These are phyloP conservation scores for Monosporascus sp. DNA, from an alignment of 2,329 filamentous ascomycete species.

Conservation along the genomic window DNA sequence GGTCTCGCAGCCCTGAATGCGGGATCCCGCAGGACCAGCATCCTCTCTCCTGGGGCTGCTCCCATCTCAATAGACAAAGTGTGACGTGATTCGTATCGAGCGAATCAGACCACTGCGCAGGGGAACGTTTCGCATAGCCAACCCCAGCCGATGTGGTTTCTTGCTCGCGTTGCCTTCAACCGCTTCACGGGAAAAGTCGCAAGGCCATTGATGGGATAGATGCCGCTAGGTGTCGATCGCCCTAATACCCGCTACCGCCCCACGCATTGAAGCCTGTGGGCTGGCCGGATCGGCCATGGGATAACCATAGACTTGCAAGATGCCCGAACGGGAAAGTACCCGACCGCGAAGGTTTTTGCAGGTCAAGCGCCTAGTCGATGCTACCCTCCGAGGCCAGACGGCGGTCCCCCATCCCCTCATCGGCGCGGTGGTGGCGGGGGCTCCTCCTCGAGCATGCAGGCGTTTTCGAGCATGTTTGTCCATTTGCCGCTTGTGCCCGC, in stretches of 20 bases:
- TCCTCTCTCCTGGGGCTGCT: neutral
- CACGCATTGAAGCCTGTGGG: too few species aligned
- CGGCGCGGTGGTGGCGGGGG: constrained; percentile 42
- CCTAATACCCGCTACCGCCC: too few species aligned
- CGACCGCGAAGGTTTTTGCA: neutral
- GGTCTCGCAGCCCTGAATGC: neutral
- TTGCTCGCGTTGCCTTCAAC: too few species aligned
- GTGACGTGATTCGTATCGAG: too few species aligned
- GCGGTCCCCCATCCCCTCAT: constrained; percentile 14
- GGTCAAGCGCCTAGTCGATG: neutral
- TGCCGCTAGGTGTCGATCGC: too few species aligned
- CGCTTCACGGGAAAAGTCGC: too few species aligned
- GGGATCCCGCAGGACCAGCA: neutral
- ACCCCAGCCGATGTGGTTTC: too few species aligned
- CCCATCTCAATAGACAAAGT: neutral
- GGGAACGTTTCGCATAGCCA: too few species aligned
- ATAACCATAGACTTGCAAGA: neutral
- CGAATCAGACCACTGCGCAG: too few species aligned
- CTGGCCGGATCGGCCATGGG: too few species aligned
- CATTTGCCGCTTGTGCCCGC: constrained; percentile 95
- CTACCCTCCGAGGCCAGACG: neutral
- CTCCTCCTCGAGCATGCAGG: constrained; percentile 90
- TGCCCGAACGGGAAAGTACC: neutral
- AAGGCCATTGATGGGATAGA: too few species aligned
- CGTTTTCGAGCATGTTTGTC: constrained; percentile 97